Percentiles rank a stretch among this genome's conserved stretches.
Evolutionary conservation across 208 protist species (phyloP).

Genomic region (Hexamita inflata): DNA sequence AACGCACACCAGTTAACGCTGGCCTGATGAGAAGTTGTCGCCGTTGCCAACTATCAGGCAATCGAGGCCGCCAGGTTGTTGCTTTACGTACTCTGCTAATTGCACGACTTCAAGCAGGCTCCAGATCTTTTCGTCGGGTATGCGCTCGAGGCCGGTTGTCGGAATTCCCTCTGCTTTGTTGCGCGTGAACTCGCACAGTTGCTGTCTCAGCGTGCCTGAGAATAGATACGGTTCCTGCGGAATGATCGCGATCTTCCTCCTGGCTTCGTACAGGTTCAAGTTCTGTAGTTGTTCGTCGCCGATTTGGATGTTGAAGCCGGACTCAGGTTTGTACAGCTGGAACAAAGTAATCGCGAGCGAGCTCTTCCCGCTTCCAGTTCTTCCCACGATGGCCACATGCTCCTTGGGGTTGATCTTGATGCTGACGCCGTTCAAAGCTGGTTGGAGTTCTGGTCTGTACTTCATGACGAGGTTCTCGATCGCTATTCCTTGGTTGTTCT

Average conservation of each 20-base stretch:
- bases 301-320: constrained; percentile 27
- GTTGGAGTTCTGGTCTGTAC: constrained; percentile 37
- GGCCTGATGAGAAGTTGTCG: constrained; percentile 33
- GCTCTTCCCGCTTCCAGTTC: constrained; percentile 49
- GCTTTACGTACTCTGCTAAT: constrained; percentile 20
- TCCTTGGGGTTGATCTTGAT: constrained; percentile 35
- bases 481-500: constrained; percentile 10
- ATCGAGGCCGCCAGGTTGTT: constrained; percentile 13
- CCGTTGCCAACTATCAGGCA: not conserved
- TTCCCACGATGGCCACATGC: constrained; percentile 47
- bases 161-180: constrained; percentile 2
- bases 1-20: constrained; percentile 34
- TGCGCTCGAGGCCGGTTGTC: not conserved
- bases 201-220: constrained; percentile 37
- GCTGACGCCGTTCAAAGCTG: constrained; percentile 36
- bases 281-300: constrained; percentile 38
- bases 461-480: constrained; percentile 34
- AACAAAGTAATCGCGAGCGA: constrained; percentile 41
- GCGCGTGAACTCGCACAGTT: constrained; percentile 39
- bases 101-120: constrained; percentile 4
- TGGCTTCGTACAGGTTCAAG: constrained; percentile 25
- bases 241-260: constrained; percentile 37
- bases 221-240: constrained; percentile 49
- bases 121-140: constrained; percentile 33
- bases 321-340: constrained; percentile 30